Evolutionary conservation across 192 early-diverging fungal genomes (phyloP), one percentile per base, ranked within the genome.

Genomic region (Podila clonocystis): DNA sequence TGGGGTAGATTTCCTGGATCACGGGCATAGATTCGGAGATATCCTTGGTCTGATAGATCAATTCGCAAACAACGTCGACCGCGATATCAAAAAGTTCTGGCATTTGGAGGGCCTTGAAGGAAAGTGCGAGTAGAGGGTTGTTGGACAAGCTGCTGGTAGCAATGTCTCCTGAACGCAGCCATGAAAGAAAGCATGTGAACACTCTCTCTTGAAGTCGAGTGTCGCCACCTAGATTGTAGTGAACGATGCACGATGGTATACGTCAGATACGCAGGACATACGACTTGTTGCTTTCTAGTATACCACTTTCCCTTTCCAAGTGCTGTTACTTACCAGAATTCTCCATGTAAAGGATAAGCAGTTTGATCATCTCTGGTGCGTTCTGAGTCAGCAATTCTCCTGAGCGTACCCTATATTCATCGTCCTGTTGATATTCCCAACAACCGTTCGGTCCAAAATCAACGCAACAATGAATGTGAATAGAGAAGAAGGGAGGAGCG

Each of bases 161-260:
- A 9, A 99, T 89, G 70, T 95, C 93, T 34, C 95, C 95, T 26
- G 92, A 87, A 63, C 87, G 82, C 29, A 99, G 76, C 98, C 97
- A 99, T 33, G 90, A 91, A 12, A 86, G 79, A n/a, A 98, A 86
- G 84, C 94, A 96, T 70, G 74, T 76, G 58, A 95, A 85, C 5
- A 93, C 88, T 0, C 84, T 82, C 48, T 89, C 87, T 59, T 94
- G 92, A 30, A 91, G 85, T 38, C 85, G 87, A 20, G 82, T 84
- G 63, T 90, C 84, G 22, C 85, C 64, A n/a, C 85, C 85, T 89
- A 52, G 6, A 22, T 19, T 82, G 15, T 34, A 33, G 41, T 41
- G 22, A 67, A 55, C 22, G 50, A 26, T 6, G 22, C 29, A 36
- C 13, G 12, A 34, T 28, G 22, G 22, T 26, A 8, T 1, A 15